A percentile compares a stretch with the other conserved stretches of the same genome.
Evolutionary conservation across 2,329 filamentous ascomycete genomes (phyloP).

Genomic region (Fusarium mangiferae): DNA sequence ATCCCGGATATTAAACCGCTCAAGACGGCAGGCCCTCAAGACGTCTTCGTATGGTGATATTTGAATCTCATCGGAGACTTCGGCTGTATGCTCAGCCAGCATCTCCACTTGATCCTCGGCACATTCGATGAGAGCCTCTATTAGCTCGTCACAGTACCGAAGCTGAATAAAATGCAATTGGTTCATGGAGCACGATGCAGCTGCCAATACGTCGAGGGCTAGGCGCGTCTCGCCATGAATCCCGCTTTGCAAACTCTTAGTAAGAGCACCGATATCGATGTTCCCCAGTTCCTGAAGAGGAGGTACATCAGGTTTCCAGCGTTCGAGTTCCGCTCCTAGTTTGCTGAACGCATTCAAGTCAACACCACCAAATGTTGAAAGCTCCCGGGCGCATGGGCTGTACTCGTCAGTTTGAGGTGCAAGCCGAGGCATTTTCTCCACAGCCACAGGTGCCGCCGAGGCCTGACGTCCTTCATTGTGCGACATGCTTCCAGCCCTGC

Average conservation of each 20-base stretch:
- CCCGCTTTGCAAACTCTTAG: conserved; percentile 88
- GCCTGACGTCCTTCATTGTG: conserved; percentile 48
- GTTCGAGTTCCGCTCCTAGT: conserved; percentile 73
- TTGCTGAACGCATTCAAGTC: conserved; percentile 72
- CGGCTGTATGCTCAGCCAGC: conserved; percentile 83
- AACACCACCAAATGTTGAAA: conserved; percentile 76
- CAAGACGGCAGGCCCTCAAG: conserved; percentile 78
- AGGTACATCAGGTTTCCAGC: conserved; percentile 79
- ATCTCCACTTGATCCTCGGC: conserved; percentile 88
- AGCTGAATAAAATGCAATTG: conserved; percentile 74
- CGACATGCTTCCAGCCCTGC: conserved; percentile 54
- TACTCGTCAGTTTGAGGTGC: conserved; percentile 63
- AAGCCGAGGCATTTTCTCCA: conserved; percentile 52
- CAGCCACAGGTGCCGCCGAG: conserved; percentile 27
- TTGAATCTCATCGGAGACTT: conserved; percentile 87
- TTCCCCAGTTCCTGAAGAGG: conserved; percentile 81
- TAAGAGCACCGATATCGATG: conserved; percentile 90
- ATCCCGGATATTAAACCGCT: conserved; percentile 78
- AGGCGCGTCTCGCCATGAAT: conserved; percentile 90
- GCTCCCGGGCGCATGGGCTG: conserved; percentile 63
- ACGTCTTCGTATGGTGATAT: conserved; percentile 90
- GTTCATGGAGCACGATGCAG: conserved; percentile 70
- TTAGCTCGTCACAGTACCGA: conserved; percentile 83
- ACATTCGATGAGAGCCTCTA: conserved; percentile 89
- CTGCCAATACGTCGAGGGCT: conserved; percentile 84